Percentiles rank a stretch among this genome's conserved stretches.
phyloP scores from a whole-genome alignment of 768 basidiomycete species.

The Chalciporus chontae region DNA sequence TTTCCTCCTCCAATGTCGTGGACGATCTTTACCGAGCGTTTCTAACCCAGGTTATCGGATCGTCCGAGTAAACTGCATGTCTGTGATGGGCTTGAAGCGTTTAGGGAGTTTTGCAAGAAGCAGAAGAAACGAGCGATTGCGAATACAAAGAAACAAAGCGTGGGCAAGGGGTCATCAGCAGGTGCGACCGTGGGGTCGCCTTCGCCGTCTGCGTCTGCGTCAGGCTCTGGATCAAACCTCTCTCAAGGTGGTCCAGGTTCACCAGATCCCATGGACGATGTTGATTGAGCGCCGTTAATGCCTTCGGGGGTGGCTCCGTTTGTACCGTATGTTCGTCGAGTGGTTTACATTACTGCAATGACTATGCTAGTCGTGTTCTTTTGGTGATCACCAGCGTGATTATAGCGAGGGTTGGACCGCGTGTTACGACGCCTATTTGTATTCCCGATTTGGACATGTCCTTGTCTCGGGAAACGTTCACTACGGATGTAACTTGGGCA shows the following conservation, averaged over 20 bases:
- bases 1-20: too few species aligned
- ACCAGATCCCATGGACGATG: conserved; percentile 27
- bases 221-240: conserved; percentile 15
- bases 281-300: conserved; percentile 23
- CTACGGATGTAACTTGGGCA: too few species aligned
- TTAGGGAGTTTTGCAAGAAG: conserved; percentile 47
- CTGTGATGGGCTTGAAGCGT: conserved; percentile 46
- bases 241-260: not conserved
- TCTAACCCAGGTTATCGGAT: conserved; percentile 43
- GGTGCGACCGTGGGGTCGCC: not conserved
- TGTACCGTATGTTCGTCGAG: conserved; percentile 4
- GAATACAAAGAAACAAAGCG: conserved; percentile 19
- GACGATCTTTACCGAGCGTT: too few species aligned
- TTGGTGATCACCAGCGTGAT: conserved; percentile 2
- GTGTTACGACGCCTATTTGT: conserved; percentile 18
- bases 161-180: not conserved
- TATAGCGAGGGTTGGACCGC: not conserved
- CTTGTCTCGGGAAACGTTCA: conserved; percentile 13
- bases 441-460: conserved; percentile 28
- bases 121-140: conserved; percentile 41
- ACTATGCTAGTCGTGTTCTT: too few species aligned
- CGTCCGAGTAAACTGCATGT: conserved; percentile 52
- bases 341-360: conserved; percentile 15
- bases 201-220: conserved; percentile 1
- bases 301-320: not conserved